A percentile compares a stretch with the other conserved stretches of the same genome.
Conservation (phyloP, 2,329 filamentous ascomycete genomes). For the Apiospora rasikravindrae region DNA sequence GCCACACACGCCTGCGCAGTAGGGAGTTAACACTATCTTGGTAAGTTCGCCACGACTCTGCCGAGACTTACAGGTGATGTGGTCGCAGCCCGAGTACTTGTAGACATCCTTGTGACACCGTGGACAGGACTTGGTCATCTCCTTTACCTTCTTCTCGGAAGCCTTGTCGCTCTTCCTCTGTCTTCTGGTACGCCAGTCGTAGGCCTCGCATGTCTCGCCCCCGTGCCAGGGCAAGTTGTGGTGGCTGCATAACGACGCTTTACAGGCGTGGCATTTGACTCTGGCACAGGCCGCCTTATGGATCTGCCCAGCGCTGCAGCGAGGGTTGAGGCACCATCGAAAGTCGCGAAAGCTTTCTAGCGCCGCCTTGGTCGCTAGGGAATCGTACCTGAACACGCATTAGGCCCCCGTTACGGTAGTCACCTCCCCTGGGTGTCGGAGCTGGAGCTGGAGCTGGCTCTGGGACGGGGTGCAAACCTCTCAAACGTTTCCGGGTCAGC, state of each 20-base stretch:
- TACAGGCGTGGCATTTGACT: constrained; percentile 41
- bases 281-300: constrained; percentile 36
- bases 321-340: constrained; percentile 44
- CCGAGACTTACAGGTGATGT: constrained; percentile 45
- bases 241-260: constrained; percentile 37
- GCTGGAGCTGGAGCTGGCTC: too few relatives aligned
- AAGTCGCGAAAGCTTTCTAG: constrained; percentile 40
- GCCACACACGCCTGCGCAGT: constrained; percentile 38
- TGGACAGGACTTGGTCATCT: constrained; percentile 43
- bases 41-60: not conserved
- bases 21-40: constrained; percentile 21
- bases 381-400: constrained; percentile 37
- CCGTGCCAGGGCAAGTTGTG: constrained; percentile 46
- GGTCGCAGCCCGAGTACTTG: constrained; percentile 46
- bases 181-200: constrained; percentile 38
- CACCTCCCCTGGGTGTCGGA: not conserved
- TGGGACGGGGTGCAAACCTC: constrained; percentile 22
- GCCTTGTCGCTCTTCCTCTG: constrained; percentile 38
- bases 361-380: constrained; percentile 38
- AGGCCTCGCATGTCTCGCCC: constrained; percentile 44
- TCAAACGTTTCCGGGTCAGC: constrained; percentile 36
- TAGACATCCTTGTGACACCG: constrained; percentile 41
- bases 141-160: constrained; percentile 40
- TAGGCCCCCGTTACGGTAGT: constrained; percentile 13
- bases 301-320: constrained; percentile 46